Evolutionary conservation across 169 alveolate genomes (phyloP).

Genomic region (Plasmodium gonderi): DNA sequence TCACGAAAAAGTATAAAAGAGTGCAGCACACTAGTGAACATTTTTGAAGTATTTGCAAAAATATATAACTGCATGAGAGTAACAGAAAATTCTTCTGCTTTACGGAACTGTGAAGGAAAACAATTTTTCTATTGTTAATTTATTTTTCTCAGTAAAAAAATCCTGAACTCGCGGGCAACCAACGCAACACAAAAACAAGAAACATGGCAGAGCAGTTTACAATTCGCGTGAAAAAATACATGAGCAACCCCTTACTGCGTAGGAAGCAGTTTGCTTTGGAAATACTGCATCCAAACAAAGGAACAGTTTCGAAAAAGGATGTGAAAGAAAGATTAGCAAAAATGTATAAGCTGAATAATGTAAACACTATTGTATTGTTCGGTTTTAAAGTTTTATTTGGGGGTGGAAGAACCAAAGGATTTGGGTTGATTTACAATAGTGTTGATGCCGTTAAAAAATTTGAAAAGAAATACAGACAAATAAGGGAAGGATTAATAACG

Average conservation of each 20-base stretch:
- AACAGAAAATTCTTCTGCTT: too few species aligned
- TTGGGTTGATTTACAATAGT: conserved; percentile 94
- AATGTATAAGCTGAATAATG: conserved; percentile 89
- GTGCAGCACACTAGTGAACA: too few species aligned
- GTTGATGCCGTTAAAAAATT: conserved; percentile 90
- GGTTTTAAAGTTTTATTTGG: conserved; percentile 96
- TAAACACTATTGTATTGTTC: conserved; percentile 89
- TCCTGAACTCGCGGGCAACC: too few species aligned
- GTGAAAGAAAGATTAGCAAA: conserved; percentile 92
- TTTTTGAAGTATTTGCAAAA: too few species aligned
- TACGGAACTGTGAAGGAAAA: too few species aligned
- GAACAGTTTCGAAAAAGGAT: conserved; percentile 92
- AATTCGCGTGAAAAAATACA: conserved; percentile 89
- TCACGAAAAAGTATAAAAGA: too few species aligned
- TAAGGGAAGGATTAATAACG: conserved; percentile 88
- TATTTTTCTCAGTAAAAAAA: too few species aligned
- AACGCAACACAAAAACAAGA: not conserved
- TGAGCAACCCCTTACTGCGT: conserved; percentile 91
- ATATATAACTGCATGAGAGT: too few species aligned
- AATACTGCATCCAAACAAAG: conserved; percentile 93
- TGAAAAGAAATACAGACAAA: conserved; percentile 91
- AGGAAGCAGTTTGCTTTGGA: conserved; percentile 94
- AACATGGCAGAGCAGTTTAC: conserved; percentile 82
- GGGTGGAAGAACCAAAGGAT: conserved; percentile 96
- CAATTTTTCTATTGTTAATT: too few species aligned